A percentile compares a stretch with the other conserved stretches of the same genome.
phyloP scores from a whole-genome alignment of 345 rosid species.

The Mangifera indica region DNA sequence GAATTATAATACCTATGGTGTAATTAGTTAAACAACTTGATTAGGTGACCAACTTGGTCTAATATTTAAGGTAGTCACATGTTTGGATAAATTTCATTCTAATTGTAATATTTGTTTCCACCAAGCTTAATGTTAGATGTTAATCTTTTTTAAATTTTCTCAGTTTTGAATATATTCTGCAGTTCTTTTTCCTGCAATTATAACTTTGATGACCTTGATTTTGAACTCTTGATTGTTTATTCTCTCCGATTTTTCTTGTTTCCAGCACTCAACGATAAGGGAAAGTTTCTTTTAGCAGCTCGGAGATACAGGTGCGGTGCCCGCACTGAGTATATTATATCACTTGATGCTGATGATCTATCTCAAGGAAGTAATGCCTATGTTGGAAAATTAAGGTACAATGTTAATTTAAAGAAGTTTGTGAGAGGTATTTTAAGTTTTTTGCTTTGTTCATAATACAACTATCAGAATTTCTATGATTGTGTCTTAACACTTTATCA shows the following conservation, averaged over 20 bases:
- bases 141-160: not conserved
- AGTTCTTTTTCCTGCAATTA: not conserved
- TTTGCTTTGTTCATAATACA: not conserved
- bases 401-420: not conserved
- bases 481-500: not conserved
- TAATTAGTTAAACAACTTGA: not conserved
- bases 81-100: not conserved
- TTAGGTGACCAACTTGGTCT: not conserved
- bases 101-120: not conserved
- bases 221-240: not conserved
- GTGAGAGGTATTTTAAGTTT: not conserved
- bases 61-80: not conserved
- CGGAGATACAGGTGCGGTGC: conserved; percentile 75
- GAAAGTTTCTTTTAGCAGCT: conserved; percentile 94
- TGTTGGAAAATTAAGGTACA: conserved; percentile 87
- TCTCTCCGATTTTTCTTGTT: not conserved
- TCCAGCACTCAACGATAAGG: conserved; percentile 73
- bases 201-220: not conserved
- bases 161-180: not conserved
- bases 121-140: conserved; percentile 4
- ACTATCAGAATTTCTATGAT: not conserved
- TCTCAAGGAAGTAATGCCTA: conserved; percentile 96
- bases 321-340: conserved; percentile 78
- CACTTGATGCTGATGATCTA: conserved; percentile 80
- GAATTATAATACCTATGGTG: not conserved